Evolutionary conservation across 1,139 yeast species (phyloP).

Genomic region (Suhomyces panamericanus): DNA sequence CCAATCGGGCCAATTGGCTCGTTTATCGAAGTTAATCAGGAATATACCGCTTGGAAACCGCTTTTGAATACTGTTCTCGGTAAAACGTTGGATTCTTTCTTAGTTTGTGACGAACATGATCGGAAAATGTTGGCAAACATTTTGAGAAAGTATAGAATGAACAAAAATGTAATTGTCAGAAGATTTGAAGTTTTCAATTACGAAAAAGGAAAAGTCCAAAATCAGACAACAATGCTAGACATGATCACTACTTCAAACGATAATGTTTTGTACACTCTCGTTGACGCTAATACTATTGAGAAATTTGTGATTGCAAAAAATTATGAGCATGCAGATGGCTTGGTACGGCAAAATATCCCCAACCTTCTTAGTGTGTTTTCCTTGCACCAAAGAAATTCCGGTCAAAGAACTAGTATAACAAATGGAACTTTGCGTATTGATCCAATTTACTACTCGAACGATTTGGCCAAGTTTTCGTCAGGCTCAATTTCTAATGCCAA

Average conservation of each 20-base stretch:
- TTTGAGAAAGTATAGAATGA: constrained; percentile 30
- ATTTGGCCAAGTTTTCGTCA: constrained; percentile 32
- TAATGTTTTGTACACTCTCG: constrained; percentile 57
- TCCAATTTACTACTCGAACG: constrained; percentile 50
- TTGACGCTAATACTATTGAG: constrained; percentile 67
- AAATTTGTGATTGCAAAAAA: constrained; percentile 53
- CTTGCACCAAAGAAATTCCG: constrained; percentile 39
- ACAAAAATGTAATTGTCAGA: constrained; percentile 52
- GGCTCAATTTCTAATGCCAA: constrained; percentile 17
- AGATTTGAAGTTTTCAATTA: constrained; percentile 58
- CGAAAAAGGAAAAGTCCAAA: constrained; percentile 28
- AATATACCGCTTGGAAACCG: constrained; percentile 58
- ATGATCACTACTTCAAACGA: constrained; percentile 56
- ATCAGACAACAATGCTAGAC: constrained; percentile 56
- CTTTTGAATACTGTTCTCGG: constrained; percentile 55
- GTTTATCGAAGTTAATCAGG: constrained; percentile 55
- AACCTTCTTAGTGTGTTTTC: constrained; percentile 53
- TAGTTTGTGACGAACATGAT: constrained; percentile 68
- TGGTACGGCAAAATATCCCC: constrained; percentile 21
- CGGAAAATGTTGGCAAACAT: constrained; percentile 47
- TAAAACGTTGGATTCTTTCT: constrained; percentile 57
- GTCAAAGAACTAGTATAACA: constrained; percentile 39
- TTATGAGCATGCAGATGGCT: constrained; percentile 50
- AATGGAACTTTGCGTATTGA: constrained; percentile 54
- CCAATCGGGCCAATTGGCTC: constrained; percentile 90